Evolutionary conservation across 257 asterid species (phyloP), one percentile per base, ranked within the genome.

Genomic region (Lithospermum erythrorhizon): DNA sequence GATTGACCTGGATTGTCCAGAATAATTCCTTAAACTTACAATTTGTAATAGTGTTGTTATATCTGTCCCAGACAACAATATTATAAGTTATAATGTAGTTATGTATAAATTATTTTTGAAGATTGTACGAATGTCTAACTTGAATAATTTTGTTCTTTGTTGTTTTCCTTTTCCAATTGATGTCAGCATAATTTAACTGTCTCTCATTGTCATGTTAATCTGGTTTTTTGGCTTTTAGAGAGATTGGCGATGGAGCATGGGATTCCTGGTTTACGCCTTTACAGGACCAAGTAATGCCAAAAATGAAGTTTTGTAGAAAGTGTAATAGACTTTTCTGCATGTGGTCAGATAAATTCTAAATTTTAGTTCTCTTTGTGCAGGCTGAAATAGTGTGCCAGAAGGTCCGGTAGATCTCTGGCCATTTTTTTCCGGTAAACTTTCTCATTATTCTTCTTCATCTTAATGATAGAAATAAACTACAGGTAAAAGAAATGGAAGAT

Each of bases 211-310:
- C n/a, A 25, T 66, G 18, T 67, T 63, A 65, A 27, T 27, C 6
- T 8, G 35, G 32, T 17, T 70, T 54, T 63, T 20, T 57, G 61
- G 55, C 59, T 53, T 62, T 7, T 61, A 87, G 97, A 73, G 97
- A 90, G 79, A 80, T 90, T 66, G 97, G 97, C 70, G 73, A 74
- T 80, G 97, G 97, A 61, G 35, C 90, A 17, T 84, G 95, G 97
- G 97, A 85, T 73, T 90, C 98, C 66, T 90, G 96, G 98, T 90
- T 90, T 75, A 90, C 70, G 84, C 81, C 91, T 58, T 76, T 87
- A 25, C 77, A 74, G 37, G 84, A 85, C 65, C 97, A 90, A 94
- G 97, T 82, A 69, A 68, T 32, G 41, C 57, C 20, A 27, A 7
- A 32, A 63, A 21, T 55, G 21, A 53, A 29, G 32, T 24, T 22